Base-by-base conservation (phyloP, 495 filamentous ascomycete genomes). In the Astrothelium subdiscretum region DNA sequence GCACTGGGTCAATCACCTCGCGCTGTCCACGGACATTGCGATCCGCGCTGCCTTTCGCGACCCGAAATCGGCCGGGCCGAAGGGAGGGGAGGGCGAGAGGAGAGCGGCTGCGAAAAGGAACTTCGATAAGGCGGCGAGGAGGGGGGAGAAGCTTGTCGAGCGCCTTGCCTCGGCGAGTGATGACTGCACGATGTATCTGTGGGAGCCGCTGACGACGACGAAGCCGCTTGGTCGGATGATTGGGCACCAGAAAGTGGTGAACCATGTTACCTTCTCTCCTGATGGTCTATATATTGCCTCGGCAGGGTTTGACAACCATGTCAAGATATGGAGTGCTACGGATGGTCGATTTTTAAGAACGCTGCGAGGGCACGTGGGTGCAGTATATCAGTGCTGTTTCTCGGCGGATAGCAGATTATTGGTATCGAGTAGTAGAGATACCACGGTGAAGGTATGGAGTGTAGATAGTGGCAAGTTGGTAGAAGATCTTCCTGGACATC, bases 131-230 rank as follows among this genome's bases (percentile, higher is more conserved):
- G 91, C 92, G 6, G 92, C 92, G 8, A 92, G 82, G 13, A 79
- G 91, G 40, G 81, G 86, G 40, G 88, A 87, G 59, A 84, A 87
- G 67, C 81, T 94, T 40, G 83, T 88, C 2, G 94, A 99, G 75
- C 84, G 91, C 22, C 77, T 97, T 2, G 91, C 95, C 2, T 91
- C 90, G 1, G 95, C 92, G 1, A 88, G 85, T 69, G 94, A 99
- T 68, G 95, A 99, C 70, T 94, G 90, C 75, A 97, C 94, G 5
- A 94, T 97, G 80, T 96, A 88, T 69, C 82, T 99, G 57, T 99
- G 95, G 95, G 88, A 95, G 32, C 95, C 95, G 0, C 79, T 83
- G 20, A 80, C 74, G 59, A 85, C 87, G 20, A 88, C 76, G 20
- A 97, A 97, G 71, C 91, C 92, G 5, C 74, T 97, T 12, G 85